Evolutionary conservation across 2,329 filamentous ascomycete species (phyloP).

Genomic region (Polychaeton citri): DNA sequence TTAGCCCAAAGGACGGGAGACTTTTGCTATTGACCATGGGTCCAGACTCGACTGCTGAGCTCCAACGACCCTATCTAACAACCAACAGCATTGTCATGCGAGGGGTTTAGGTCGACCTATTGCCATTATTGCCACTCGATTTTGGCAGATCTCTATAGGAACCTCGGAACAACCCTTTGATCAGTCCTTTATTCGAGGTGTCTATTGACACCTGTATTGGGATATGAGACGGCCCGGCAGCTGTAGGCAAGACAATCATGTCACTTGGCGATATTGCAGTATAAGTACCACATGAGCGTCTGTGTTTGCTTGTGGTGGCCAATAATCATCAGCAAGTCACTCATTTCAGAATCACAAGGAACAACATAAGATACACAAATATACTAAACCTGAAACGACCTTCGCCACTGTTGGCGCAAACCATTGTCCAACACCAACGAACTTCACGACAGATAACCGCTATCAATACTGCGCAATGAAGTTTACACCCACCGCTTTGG

Average conservation of each 20-base stretch:
- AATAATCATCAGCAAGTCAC: conserved; percentile 12
- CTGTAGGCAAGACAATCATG: too few relatives aligned
- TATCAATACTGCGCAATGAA: too few relatives aligned
- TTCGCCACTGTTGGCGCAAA: conserved; percentile 4
- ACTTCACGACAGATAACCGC: conserved; percentile 6
- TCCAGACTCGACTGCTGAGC: too few relatives aligned
- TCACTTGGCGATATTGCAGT: conserved; percentile 1
- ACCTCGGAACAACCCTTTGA: too few relatives aligned
- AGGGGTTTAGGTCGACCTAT: too few relatives aligned
- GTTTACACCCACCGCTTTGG: conserved; percentile 8
- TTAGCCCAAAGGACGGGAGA: too few relatives aligned
- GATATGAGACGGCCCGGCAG: too few relatives aligned
- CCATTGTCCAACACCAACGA: conserved; percentile 5
- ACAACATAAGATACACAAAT: conserved; percentile 1
- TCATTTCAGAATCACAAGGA: conserved; percentile 8
- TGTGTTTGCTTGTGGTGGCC: conserved; percentile 7
- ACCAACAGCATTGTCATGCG: too few relatives aligned
- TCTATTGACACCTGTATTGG: conserved; percentile 12
- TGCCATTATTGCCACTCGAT: too few relatives aligned
- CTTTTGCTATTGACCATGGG: too few relatives aligned
- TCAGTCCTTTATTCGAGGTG: conserved; percentile 2
- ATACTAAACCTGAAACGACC: neutral
- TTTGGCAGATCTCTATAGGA: too few relatives aligned
- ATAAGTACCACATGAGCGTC: conserved; percentile 9
- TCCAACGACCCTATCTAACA: too few relatives aligned